Evolutionary conservation across 352 stramenopile genomes (phyloP), one percentile per base, ranked within the genome.

Genomic region (Globisporangium heterothallicum): DNA sequence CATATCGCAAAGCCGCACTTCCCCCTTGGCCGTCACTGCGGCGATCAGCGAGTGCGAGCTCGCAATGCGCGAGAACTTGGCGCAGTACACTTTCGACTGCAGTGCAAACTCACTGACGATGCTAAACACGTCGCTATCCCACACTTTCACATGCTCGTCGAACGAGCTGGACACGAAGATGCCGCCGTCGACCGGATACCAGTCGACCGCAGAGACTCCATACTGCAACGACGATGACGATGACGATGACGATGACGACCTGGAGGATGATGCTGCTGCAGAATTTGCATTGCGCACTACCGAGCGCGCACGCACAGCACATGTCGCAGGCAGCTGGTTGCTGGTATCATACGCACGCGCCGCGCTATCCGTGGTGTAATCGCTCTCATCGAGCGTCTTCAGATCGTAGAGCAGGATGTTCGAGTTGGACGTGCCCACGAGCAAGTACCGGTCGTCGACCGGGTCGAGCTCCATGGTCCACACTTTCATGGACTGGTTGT

Each of bases 161-260:
- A 94, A 64, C 0, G 71, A 77, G n/a, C 72, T 80, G 7, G 82
- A 78, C 19, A 95, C 70, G 42, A 88, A 93, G 18, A 96, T 51
- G 0, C 86, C 86, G 4, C 63, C 79, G 56, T 96, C 86, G 5
- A 92, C 64, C 1, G 85, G 84, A 54, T 92, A 96, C 86, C 86
- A 96, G 38, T 90, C 74, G n/a, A 96, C 76, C 40, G 70, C 68
- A 18, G 82, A 82, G 27, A 95, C 63, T 35, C 82, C 82, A n/a
- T 75, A 80, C 40, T 77, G 73, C 25, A 82, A 42, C 4, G 49
- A 43, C 7, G 40, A 40, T 22, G 8, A 3, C 21, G 27, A 16
- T n/a, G 21, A 32, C 10, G 9, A 29, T 8, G 19, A n/a, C n/a
- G n/a, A n/a, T n/a, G n/a, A n/a, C n/a, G n/a, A n/a, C n/a, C n/a